A percentile compares a stretch with the other conserved stretches of the same genome.
Conservation (phyloP, 202 grass and related monocot genomes). For the Panicum hallii region DNA sequence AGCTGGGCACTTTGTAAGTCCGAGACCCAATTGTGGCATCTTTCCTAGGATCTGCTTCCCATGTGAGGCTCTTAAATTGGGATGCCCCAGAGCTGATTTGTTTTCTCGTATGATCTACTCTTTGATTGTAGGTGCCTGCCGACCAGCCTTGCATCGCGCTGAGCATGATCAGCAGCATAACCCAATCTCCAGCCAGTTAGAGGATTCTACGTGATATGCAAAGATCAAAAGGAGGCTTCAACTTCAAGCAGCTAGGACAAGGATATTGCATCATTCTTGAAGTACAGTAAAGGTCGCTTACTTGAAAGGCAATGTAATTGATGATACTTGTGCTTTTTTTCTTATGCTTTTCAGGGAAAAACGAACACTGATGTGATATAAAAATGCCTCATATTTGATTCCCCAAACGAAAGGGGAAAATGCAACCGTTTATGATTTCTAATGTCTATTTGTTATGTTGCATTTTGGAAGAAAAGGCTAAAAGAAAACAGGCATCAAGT, state of each 20-base stretch:
- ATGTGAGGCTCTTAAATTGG: conserved; percentile 41
- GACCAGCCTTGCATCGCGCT: conserved; percentile 79
- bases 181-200: conserved; percentile 61
- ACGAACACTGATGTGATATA: too few species aligned
- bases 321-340: neutral
- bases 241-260: conserved; percentile 1
- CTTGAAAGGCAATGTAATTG: neutral
- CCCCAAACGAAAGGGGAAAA: neutral
- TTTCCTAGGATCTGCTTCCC: conserved; percentile 34
- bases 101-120: neutral
- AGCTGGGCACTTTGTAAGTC: conserved; percentile 81
- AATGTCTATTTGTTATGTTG: neutral
- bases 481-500: neutral
- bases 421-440: neutral
- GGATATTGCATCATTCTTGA: neutral
- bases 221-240: neutral
- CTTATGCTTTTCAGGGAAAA: neutral
- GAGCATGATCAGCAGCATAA: conserved; percentile 65
- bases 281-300: conserved; percentile 2
- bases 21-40: neutral
- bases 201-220: neutral
- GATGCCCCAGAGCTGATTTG: neutral
- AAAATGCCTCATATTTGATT: neutral
- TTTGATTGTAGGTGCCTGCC: conserved; percentile 61
- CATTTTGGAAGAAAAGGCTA: neutral